A percentile compares a stretch with the other conserved stretches of the same genome.
Conservation (phyloP, 257 asterid species). For the Nicotiana obtusifolia region DNA sequence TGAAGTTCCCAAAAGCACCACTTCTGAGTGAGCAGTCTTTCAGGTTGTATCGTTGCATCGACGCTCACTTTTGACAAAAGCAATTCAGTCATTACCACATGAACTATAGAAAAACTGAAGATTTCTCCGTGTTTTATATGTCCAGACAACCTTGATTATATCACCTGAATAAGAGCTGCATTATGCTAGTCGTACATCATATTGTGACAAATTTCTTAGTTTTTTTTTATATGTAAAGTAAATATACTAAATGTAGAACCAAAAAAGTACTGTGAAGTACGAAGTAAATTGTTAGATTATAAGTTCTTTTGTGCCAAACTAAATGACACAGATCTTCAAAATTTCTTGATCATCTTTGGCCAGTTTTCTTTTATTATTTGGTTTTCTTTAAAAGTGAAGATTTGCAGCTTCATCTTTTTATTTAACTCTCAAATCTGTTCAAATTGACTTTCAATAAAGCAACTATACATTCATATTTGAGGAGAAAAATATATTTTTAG, state of each 20-base stretch:
- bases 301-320: not conserved
- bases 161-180: not conserved
- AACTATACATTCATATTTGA: not conserved
- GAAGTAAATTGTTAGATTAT: not conserved
- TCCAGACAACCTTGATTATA: not conserved
- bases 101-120: not conserved
- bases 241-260: not conserved
- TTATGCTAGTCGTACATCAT: not conserved
- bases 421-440: not conserved
- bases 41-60: not conserved
- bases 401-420: not conserved
- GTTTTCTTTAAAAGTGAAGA: not conserved
- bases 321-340: not conserved
- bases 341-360: not conserved
- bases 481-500: not conserved
- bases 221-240: not conserved
- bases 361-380: slow-evolving; percentile 1
- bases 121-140: not conserved
- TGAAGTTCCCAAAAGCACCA: not conserved
- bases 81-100: slow-evolving; percentile 1
- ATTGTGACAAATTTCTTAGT: not conserved
- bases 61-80: not conserved
- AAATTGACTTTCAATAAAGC: not conserved
- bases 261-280: not conserved
- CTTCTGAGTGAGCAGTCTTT: not conserved